Evolutionary conservation across 192 early-diverging fungal genomes (phyloP), one percentile per base, ranked within the genome.

Genomic region (Linnemannia elongata): DNA sequence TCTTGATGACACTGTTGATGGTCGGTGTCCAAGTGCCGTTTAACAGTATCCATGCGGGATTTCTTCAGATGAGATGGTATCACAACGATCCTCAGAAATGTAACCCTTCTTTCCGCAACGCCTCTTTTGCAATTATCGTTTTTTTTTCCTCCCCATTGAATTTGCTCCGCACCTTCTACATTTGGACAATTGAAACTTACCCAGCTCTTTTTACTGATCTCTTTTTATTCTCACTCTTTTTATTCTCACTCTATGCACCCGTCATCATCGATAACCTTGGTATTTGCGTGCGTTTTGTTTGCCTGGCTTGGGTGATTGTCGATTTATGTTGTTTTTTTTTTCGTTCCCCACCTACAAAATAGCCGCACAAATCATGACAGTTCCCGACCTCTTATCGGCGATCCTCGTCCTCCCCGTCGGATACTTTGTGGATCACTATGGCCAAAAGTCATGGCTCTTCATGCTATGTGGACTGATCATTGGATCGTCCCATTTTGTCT

Each of bases 381-480:
- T 83, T 24, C 94, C 94, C 35, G 94, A 95, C 80, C 84, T 93
- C 8, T 81, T 94, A 18, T 94, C 93, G 1, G 90, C 91, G 8
- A 33, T 95, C 38, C 88, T 95, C 0, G 92, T 94, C 1, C 92
- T 93, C 5, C 82, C 90, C 7, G 91, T 89, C 73, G 94, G 94
- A 33, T 85, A 87, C 47, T 83, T 93, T 80, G 90, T 93, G 66
- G 93, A 94, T 79, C 89, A 88, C 30, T 90, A 90, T 69, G 93
- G 93, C 24, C 81, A 85, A 69, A 89, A 93, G 15, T 87, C 90
- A 4, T 83, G 89, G 55, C 85, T 92, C 10, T 88, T 95, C 12
- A 78, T 93, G 42, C 54, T 92, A 3, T 94, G 91, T 41, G 91
- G 92, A 15, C 47, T 92, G 0, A 76, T 91, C n/a, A 92, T 95